Conservation (phyloP, 495 filamentous ascomycete genomes). For the Pseudomonodictys pantanalensis region DNA sequence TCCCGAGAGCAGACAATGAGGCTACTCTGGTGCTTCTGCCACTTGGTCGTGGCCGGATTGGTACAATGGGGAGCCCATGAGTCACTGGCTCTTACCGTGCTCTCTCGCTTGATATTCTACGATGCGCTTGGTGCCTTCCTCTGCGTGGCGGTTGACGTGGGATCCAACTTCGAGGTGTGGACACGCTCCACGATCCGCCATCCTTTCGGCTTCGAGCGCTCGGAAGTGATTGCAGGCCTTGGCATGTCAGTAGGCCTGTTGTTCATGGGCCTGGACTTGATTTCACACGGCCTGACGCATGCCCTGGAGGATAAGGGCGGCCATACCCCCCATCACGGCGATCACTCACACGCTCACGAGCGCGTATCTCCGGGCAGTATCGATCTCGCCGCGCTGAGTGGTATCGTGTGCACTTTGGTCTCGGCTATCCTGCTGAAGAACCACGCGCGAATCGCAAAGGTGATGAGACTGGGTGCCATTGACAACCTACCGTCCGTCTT, state of each 20-base stretch:
- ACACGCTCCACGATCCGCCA: conserved; percentile 86
- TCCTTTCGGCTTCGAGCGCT: conserved; percentile 82
- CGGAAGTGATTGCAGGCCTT: conserved; percentile 94
- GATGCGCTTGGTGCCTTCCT: conserved; percentile 88
- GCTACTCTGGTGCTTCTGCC: conserved; percentile 85
- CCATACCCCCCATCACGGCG: conserved; percentile 63
- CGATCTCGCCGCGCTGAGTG: conserved; percentile 77
- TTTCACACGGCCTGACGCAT: conserved; percentile 90
- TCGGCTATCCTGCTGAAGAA: conserved; percentile 86
- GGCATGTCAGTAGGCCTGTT: conserved; percentile 91
- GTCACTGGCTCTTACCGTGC: conserved; percentile 86
- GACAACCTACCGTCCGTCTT: conserved; percentile 75
- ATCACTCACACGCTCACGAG: conserved; percentile 55
- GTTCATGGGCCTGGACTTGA: conserved; percentile 93
- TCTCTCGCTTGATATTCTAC: conserved; percentile 91
- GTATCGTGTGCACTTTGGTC: conserved; percentile 82
- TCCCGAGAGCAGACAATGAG: conserved; percentile 79
- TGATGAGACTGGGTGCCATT: conserved; percentile 77
- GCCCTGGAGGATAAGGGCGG: conserved; percentile 62
- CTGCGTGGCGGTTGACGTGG: conserved; percentile 89
- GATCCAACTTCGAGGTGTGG: conserved; percentile 97
- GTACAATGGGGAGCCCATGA: conserved; percentile 81
- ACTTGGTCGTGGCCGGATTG: conserved; percentile 74
- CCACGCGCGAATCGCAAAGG: conserved; percentile 87
- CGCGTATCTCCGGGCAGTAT: conserved; percentile 71